Base-by-base conservation (phyloP, 208 protist genomes). In the Crithidia bombi region DNA sequence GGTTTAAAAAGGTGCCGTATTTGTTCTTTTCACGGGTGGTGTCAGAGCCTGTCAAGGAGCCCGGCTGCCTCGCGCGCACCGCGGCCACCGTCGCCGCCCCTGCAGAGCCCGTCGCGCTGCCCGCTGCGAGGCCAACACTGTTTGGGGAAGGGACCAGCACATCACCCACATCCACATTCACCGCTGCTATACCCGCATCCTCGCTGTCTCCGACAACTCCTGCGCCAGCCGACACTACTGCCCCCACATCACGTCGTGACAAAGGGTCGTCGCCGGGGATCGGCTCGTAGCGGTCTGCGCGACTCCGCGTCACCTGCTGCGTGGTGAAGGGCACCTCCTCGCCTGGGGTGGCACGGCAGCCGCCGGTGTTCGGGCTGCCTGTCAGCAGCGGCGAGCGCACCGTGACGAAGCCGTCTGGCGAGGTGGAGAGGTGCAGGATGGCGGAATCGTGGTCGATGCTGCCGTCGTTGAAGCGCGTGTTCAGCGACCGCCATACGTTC, bases 401-500 rank as follows among this genome's bases (percentile, higher is more conserved):
- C 14, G 38, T 25, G 21, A 38, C 44, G 39, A 33, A 64, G 25
- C 58, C 43, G 28, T 52, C 6, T 15, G 67, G 67, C n/a, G 56
- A 55, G 26, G 56, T 39, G 5, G 41, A 9, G 5, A 28, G 36
- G 56, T 73, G 54, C 33, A 38, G 43, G 10, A 57, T 32, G 61
- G 33, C 25, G 38, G 55, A 63, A 36, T 67, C n/a, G 43, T 69
- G 65, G 38, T 54, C 28, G 52, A 46, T 41, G 21, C 58, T 51
- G 55, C 28, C 33, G 41, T 74, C 56, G 11, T 83, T 52, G 32
- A 59, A 49, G 21, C 73, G 33, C 9, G 87, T 38, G 43, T 82
- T 46, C 26, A 94, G 81, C 25, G 67, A 70, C 38, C 79, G 78
- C 89, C 89, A 94, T n/a, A 94, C 79, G 14, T 83, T 82, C 4